A percentile compares a stretch with the other conserved stretches of the same genome.
These are phyloP conservation scores for Phytophthora rubi DNA, from an alignment of 352 stramenopile genomes.

Conservation along the genomic window DNA sequence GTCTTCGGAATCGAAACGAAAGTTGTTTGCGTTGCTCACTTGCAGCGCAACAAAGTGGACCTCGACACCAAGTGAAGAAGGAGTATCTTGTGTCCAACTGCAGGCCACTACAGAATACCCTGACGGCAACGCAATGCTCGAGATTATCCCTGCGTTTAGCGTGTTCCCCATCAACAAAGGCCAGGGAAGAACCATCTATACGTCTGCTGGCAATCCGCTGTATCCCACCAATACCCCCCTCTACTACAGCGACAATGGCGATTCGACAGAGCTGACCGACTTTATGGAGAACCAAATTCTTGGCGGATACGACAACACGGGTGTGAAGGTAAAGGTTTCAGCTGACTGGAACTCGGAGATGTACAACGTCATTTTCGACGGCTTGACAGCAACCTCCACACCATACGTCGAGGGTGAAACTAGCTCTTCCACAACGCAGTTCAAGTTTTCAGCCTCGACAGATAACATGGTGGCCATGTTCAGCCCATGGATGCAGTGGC, in stretches of 20 bases:
- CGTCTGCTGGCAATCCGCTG: not conserved
- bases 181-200: not conserved
- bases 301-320: slow-evolving; percentile 13
- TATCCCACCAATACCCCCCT: not conserved
- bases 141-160: slow-evolving; percentile 11
- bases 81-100: slow-evolving; percentile 13
- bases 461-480: not conserved
- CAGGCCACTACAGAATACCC: not conserved
- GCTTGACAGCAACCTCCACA: not conserved
- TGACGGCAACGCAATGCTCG: slow-evolving; percentile 1
- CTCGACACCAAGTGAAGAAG: not conserved
- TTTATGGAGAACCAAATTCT: slow-evolving; percentile 26
- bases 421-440: slow-evolving; percentile 1
- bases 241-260: slow-evolving; percentile 19
- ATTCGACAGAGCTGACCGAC: slow-evolving; percentile 4
- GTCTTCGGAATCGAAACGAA: slow-evolving; percentile 5
- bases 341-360: not conserved
- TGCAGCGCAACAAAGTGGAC: slow-evolving; percentile 12
- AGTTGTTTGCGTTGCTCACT: slow-evolving; percentile 11
- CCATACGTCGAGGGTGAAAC: slow-evolving; percentile 4
- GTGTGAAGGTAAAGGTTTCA: not conserved
- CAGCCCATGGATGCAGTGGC: not conserved
- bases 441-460: slow-evolving; percentile 3
- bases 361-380: slow-evolving; percentile 18
- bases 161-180: slow-evolving; percentile 9